Conservation (phyloP, 257 asterid genomes). For the Nicotiana undulata region DNA sequence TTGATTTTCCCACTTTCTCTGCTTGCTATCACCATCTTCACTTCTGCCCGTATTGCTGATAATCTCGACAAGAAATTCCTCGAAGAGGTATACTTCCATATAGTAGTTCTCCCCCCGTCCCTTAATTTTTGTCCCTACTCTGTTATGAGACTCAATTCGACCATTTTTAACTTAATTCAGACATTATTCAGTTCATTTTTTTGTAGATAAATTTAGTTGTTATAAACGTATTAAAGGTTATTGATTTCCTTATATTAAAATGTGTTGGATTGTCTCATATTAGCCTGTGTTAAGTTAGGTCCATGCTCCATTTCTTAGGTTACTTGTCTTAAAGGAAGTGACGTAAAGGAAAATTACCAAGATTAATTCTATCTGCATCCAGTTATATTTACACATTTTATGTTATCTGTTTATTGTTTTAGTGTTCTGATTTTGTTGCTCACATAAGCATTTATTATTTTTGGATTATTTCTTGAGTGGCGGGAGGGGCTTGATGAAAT, state of each 20-base stretch:
- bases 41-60: slow-evolving; percentile 51
- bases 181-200: neutral
- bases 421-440: neutral
- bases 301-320: too few species aligned
- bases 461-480: neutral
- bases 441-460: neutral
- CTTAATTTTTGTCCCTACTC: neutral
- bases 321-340: neutral
- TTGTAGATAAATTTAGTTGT: too few species aligned
- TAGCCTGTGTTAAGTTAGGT: too few species aligned
- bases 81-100: slow-evolving; percentile 46
- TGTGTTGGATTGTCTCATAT: too few species aligned
- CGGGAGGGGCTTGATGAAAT: neutral
- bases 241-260: too few species aligned
- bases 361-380: neutral
- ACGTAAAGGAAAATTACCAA: neutral
- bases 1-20: slow-evolving; percentile 63
- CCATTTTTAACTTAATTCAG: neutral
- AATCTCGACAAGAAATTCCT: slow-evolving; percentile 61
- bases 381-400: neutral
- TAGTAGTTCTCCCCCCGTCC: neutral
- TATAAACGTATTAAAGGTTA: too few species aligned
- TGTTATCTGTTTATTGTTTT: neutral
- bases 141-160: neutral
- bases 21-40: slow-evolving; percentile 49